A percentile compares a stretch with the other conserved stretches of the same genome.
phyloP scores from a whole-genome alignment of 352 stramenopile species.

The Phytophthora tubulina region DNA sequence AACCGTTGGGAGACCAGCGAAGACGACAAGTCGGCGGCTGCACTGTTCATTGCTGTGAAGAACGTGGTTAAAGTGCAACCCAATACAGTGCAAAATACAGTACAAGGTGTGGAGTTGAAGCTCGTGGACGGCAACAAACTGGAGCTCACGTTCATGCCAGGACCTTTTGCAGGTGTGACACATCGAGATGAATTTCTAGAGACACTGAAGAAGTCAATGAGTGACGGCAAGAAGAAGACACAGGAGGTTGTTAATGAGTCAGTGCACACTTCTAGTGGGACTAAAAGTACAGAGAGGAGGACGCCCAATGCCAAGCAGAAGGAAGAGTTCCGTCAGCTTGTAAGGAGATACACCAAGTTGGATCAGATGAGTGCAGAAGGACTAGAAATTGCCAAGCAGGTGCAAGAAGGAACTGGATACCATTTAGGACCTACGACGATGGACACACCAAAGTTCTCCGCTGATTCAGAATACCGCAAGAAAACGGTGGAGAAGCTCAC shows the following conservation, averaged over 20 bases:
- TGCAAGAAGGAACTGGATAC: slow-evolving; percentile 57
- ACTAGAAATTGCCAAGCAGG: slow-evolving; percentile 51
- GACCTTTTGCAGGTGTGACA: slow-evolving; percentile 24
- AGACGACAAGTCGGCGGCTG: slow-evolving; percentile 33
- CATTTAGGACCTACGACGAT: slow-evolving; percentile 52
- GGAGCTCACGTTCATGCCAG: slow-evolving; percentile 73
- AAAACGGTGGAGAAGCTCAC: slow-evolving; percentile 48
- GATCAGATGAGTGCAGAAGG: slow-evolving; percentile 53
- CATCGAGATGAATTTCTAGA: slow-evolving; percentile 63
- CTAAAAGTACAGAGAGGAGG: not conserved
- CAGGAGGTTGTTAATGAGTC: not conserved
- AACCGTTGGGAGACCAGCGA: slow-evolving; percentile 35
- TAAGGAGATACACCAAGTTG: slow-evolving; percentile 58
- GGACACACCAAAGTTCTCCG: slow-evolving; percentile 45
- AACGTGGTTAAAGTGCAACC: slow-evolving; percentile 42
- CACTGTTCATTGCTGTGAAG: slow-evolving; percentile 46
- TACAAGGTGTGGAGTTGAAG: slow-evolving; percentile 50
- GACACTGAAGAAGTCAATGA: slow-evolving; percentile 31
- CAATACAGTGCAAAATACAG: slow-evolving; percentile 55
- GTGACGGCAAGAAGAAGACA: not conserved
- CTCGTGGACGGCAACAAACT: slow-evolving; percentile 47
- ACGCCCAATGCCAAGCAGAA: slow-evolving; percentile 13
- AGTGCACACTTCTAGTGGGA: not conserved
- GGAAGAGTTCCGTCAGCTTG: slow-evolving; percentile 37
- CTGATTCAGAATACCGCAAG: slow-evolving; percentile 57